phyloP scores from a whole-genome alignment of 1,139 yeast genomes.

The Candida sp. region DNA sequence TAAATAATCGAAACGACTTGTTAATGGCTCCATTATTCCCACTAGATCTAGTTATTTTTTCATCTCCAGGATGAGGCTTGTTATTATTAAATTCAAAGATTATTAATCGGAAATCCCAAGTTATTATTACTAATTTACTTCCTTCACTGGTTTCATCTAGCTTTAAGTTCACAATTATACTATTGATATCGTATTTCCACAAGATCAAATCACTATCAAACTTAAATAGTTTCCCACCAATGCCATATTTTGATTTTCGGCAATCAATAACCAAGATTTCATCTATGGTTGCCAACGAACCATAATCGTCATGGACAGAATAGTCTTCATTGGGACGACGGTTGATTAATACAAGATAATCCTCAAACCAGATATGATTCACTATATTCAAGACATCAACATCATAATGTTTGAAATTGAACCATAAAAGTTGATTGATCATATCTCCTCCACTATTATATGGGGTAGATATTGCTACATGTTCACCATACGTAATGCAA shows the following conservation, averaged over 20 bases:
- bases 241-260: constrained; percentile 29
- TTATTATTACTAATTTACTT: constrained; percentile 26
- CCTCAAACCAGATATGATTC: constrained; percentile 34
- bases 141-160: constrained; percentile 10
- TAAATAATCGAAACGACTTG: constrained; percentile 24
- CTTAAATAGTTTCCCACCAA: constrained; percentile 28
- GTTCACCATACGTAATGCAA: constrained; percentile 26
- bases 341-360: constrained; percentile 33
- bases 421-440: constrained; percentile 39
- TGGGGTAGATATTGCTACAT: constrained; percentile 38
- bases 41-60: constrained; percentile 3
- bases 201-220: constrained; percentile 39
- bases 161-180: constrained; percentile 22
- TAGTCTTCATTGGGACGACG: constrained; percentile 19
- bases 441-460: constrained; percentile 18
- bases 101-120: constrained; percentile 27
- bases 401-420: constrained; percentile 31
- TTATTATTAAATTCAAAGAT: constrained; percentile 23
- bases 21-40: constrained; percentile 5
- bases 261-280: constrained; percentile 39
- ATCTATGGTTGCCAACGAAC: constrained; percentile 17
- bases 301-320: constrained; percentile 10
- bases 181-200: constrained; percentile 39
- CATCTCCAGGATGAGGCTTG: constrained; percentile 3
- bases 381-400: constrained; percentile 33